Base-by-base conservation (phyloP, 2,329 filamentous ascomycete genomes). In the Ophiognomonia clavigignenti-juglandacearum region DNA sequence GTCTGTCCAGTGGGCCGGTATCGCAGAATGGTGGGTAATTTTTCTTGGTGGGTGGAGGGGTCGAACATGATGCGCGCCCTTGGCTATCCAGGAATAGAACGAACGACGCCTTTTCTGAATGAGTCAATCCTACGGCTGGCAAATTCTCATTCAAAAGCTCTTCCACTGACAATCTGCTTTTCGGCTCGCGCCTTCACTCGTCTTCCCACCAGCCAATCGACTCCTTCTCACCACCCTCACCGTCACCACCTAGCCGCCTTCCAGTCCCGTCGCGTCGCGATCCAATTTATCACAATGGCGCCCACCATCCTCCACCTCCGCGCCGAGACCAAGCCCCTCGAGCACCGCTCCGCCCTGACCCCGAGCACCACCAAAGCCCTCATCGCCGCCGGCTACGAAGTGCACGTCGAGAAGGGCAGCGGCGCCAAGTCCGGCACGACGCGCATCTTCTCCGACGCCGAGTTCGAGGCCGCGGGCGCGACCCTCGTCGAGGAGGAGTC, bases 321-420 rank as follows among this genome's bases (percentile, higher is more conserved):
- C 52, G 73, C 78, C 51, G 78, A 82, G 65, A 75, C 74, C 57
- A 81, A 80, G 74, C 73, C 73, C 48, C 69, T 74, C 49, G 75
- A 79, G 66, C 74, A 74, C 59, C 73, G 76, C 49, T 75, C 75
- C 50, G 69, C 72, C 42, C 64, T 75, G 52, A 77, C 51, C 20
- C 51, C 51, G 19, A 48, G 48, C 6, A 53, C 51, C 16, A 45
- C 51, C 29, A 80, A 82, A 66, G 72, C 73, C 43, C 75, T 88
- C 44, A 69, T 87, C 45, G 76, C 86, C 53, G 83, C 82, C 34
- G 85, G 85, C 52, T 88, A 87, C 63, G 72, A 73, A 20, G 75
- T 89, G 56, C 77, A 77, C 41, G 79, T 88, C 41, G 85, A 89
- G 71, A 74, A 77, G 51, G 49, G 49, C 23, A 40, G 27, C 46